Evolutionary conservation across 495 filamentous ascomycete species (phyloP).

Genomic region (Penicillium manginii): DNA sequence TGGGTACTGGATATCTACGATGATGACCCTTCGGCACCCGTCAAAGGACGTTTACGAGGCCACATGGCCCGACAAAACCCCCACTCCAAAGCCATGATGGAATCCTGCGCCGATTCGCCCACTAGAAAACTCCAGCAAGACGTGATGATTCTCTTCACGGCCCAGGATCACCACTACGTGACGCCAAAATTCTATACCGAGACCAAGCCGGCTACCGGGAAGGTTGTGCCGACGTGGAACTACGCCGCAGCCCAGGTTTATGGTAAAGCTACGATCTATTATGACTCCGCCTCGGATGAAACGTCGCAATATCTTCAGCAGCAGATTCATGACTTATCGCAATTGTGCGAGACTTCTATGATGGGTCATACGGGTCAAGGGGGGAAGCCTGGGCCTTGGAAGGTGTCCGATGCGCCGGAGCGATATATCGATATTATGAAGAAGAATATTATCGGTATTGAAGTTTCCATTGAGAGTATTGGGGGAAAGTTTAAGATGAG

Average conservation of each 20-base stretch:
- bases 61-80: conserved; percentile 61
- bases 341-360: conserved; percentile 44
- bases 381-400: conserved; percentile 42
- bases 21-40: conserved; percentile 26
- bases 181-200: conserved; percentile 61
- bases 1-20: conserved; percentile 49
- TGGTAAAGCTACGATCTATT: conserved; percentile 49
- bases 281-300: conserved; percentile 37
- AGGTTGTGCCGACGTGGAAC: conserved; percentile 64
- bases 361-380: conserved; percentile 48
- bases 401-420: conserved; percentile 51
- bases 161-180: conserved; percentile 52
- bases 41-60: conserved; percentile 49
- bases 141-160: conserved; percentile 55
- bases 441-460: conserved; percentile 57
- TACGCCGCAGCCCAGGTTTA: conserved; percentile 58
- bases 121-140: conserved; percentile 22
- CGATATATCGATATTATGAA: conserved; percentile 51
- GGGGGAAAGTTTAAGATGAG: conserved; percentile 63
- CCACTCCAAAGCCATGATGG: conserved; percentile 56
- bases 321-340: conserved; percentile 47
- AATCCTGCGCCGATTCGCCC: conserved; percentile 19
- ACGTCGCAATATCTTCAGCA: conserved; percentile 42
- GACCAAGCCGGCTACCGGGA: conserved; percentile 57
- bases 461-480: conserved; percentile 49